A percentile compares a stretch with the other conserved stretches of the same genome.
These are phyloP conservation scores for Cotoneaster glaucophyllus DNA, from an alignment of 306 rosid genomes.

Conservation along the genomic window DNA sequence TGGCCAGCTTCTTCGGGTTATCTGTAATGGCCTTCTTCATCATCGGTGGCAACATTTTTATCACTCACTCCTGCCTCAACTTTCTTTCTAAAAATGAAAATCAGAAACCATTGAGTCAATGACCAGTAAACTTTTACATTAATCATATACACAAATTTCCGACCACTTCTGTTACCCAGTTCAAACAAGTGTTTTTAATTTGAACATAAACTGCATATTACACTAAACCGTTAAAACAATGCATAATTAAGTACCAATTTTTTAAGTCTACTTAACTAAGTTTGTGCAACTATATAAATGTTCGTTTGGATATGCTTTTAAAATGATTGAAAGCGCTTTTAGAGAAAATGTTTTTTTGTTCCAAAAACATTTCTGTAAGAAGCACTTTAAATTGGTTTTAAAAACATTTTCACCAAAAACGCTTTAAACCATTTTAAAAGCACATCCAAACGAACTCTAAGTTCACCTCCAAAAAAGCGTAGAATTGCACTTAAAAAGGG, in stretches of 20 bases:
- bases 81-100: constrained; percentile 1
- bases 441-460: no score
- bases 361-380: no score
- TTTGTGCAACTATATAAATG: background rate
- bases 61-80: background rate
- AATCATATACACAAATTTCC: background rate
- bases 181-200: background rate
- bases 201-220: background rate
- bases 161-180: background rate
- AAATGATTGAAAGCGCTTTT: no score
- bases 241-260: background rate
- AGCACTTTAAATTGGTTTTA: no score
- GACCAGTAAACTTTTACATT: background rate
- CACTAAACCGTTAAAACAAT: background rate
- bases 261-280: background rate
- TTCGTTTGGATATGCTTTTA: no score
- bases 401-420: no score
- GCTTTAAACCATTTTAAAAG: no score
- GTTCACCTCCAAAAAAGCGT: background rate
- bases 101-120: background rate
- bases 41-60: constrained; percentile 57
- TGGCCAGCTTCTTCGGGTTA: constrained; percentile 86
- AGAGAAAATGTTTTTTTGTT: no score
- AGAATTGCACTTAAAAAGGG: background rate
- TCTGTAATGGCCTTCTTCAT: constrained; percentile 55